phyloP scores from a whole-genome alignment of 768 basidiomycete genomes.

The Hydnomerulius pinastri region DNA sequence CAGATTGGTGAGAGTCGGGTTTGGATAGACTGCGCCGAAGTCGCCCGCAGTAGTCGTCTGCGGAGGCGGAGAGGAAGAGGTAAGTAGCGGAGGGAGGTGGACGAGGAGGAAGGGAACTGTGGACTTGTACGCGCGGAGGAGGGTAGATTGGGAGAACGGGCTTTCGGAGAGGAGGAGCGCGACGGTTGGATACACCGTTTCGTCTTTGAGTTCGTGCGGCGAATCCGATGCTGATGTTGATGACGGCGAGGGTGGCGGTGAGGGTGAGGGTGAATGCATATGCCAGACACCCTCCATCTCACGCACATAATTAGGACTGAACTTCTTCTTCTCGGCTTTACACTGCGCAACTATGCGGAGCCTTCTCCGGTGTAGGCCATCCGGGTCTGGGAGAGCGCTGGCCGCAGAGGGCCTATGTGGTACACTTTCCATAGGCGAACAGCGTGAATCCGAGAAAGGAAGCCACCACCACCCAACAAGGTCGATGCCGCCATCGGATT shows the following conservation, averaged over 20 bases:
- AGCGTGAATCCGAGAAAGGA: conserved; percentile 48
- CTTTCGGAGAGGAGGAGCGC: conserved; percentile 82
- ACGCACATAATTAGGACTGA: conserved; percentile 77
- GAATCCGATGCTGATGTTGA: no score
- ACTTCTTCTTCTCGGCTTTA: conserved; percentile 85
- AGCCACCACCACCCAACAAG: conserved; percentile 94
- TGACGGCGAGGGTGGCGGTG: neutral
- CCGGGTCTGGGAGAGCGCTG: conserved; percentile 13
- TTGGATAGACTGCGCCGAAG: conserved; percentile 19
- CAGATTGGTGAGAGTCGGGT: conserved; percentile 21
- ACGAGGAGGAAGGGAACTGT: conserved; percentile 78
- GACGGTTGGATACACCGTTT: conserved; percentile 35
- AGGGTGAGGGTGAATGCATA: conserved; percentile 19
- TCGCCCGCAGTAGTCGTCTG: neutral
- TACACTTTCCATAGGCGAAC: no score
- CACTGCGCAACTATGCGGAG: conserved; percentile 85
- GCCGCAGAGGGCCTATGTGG: no score
- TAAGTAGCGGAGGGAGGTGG: conserved; percentile 57
- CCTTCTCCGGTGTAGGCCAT: conserved; percentile 42
- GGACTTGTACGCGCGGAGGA: conserved; percentile 72
- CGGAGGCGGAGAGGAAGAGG: neutral
- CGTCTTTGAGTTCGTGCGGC: neutral
- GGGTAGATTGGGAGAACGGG: conserved; percentile 69
- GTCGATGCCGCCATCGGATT: conserved; percentile 88
- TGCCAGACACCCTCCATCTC: conserved; percentile 90